A percentile compares a stretch with the other conserved stretches of the same genome.
Evolutionary conservation across 345 rosid species (phyloP).

Genomic region (Mallotus nudiflorus): DNA sequence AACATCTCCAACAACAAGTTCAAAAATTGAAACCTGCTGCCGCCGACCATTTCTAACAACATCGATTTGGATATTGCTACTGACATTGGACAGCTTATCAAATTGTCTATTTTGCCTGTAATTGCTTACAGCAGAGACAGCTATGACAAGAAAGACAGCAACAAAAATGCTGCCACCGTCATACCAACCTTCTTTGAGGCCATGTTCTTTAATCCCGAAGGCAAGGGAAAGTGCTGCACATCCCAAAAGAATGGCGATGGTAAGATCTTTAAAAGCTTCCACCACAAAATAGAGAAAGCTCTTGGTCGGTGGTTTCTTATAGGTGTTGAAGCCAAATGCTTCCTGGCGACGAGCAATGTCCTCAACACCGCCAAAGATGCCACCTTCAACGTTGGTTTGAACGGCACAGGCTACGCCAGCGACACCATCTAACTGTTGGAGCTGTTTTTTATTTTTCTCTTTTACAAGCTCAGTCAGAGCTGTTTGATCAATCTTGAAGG

Average conservation of each 20-base stretch:
- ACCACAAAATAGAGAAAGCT: conserved; percentile 29
- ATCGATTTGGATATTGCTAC: conserved; percentile 19
- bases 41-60: conserved; percentile 19
- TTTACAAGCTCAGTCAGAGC: conserved; percentile 41
- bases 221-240: conserved; percentile 39
- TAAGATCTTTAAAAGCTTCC: conserved; percentile 34
- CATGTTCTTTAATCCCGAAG: conserved; percentile 31
- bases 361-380: conserved; percentile 29
- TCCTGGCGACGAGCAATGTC: conserved; percentile 39
- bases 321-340: conserved; percentile 64
- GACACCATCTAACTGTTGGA: conserved; percentile 43
- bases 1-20: conserved; percentile 32
- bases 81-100: conserved; percentile 17
- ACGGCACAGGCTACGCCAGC: conserved; percentile 40
- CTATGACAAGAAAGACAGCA: conserved; percentile 30
- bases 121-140: conserved; percentile 25
- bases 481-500: conserved; percentile 34
- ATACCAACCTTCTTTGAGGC: conserved; percentile 28
- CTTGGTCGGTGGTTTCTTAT: conserved; percentile 58
- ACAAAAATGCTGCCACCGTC: conserved; percentile 34
- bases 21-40: conserved; percentile 18
- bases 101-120: conserved; percentile 23
- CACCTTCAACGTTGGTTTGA: conserved; percentile 32
- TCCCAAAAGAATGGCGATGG: conserved; percentile 29
- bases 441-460: conserved; percentile 37